These are phyloP conservation scores for Arachnomyces sp. DNA, from an alignment of 2,329 filamentous ascomycete genomes.

Conservation along the genomic window DNA sequence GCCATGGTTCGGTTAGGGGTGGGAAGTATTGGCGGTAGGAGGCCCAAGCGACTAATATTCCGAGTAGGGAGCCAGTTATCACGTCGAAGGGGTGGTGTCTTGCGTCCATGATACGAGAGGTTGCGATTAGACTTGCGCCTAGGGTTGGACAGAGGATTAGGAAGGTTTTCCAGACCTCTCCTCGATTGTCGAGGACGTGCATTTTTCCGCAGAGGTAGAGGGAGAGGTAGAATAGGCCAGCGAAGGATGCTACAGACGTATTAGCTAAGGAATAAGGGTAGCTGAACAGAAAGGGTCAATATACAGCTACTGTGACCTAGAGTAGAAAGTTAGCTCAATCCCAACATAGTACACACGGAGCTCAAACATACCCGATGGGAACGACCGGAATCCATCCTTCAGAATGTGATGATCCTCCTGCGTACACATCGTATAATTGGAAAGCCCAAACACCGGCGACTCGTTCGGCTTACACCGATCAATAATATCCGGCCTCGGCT, in stretches of 20 bases:
- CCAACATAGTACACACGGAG: background rate
- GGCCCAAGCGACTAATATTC: slow-evolving; percentile 44
- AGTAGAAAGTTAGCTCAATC: slow-evolving; percentile 9
- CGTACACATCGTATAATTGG: slow-evolving; percentile 44
- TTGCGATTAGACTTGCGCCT: slow-evolving; percentile 47
- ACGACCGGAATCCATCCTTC: slow-evolving; percentile 52
- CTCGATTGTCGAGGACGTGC: slow-evolving; percentile 51
- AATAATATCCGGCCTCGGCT: slow-evolving; percentile 53
- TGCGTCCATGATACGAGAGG: slow-evolving; percentile 54
- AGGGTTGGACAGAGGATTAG: slow-evolving; percentile 47
- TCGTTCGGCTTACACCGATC: slow-evolving; percentile 44
- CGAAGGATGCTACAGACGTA: slow-evolving; percentile 43
- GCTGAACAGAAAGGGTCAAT: slow-evolving; percentile 10
- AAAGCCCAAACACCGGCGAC: slow-evolving; percentile 31
- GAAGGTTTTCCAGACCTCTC: slow-evolving; percentile 52
- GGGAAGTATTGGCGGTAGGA: slow-evolving; percentile 55
- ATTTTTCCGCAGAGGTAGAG: slow-evolving; percentile 53
- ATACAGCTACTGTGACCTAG: slow-evolving; percentile 45
- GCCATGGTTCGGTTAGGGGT: slow-evolving; percentile 45
- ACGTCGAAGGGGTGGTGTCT: slow-evolving; percentile 56
- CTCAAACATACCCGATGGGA: slow-evolving; percentile 42
- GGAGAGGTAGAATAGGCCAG: slow-evolving; percentile 51
- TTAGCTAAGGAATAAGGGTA: slow-evolving; percentile 10
- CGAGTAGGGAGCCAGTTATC: slow-evolving; percentile 46
- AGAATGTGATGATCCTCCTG: slow-evolving; percentile 42